Base-by-base conservation (phyloP, 192 early-diverging fungal genomes). In the Diversispora eburnea region DNA sequence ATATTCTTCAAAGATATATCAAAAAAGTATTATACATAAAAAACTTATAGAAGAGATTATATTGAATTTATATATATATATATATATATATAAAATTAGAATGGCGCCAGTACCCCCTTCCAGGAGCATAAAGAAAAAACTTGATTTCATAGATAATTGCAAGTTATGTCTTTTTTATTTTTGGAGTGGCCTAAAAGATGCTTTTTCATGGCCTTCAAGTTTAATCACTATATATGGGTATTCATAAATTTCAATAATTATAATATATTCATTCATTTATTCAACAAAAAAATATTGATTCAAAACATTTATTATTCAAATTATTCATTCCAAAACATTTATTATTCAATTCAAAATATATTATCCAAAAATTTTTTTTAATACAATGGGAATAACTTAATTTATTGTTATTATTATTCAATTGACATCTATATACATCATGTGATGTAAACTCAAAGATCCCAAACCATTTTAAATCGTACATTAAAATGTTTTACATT, bases 191-290 rank as follows among this genome's bases (percentile, higher is more conserved):
- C 22, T 72, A 22, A 61, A 49, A 51, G 84, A 85, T 61, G 82
- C 84, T 10, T 83, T 67, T 47, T 77, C 82, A 8, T 79, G 78
- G 78, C 82, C 84, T 8, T 57, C 81, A 22, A 72, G 79, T 42
- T 65, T 84, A 41, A 75, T 85, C 62, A 76, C 75, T 15, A 82
- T 85, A n/a, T 85, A 85, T 59, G 83, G 81, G 83, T 84, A 77
- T 41, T 33, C 25, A 33, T 33, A 33, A 33, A 33, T 33, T 33
- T 33, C 25, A 33, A 33, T 33, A 54, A 54, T 54, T 9, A 0
- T 9, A 0, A 10, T 17, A 17, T 10, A 54, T 13, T 54, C n/a
- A 54, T 4, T 54, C 9, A 4, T 17, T 54, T 9, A 54, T 54
- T 54, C 4, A 0, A 49, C 0, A 10, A 49, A 10, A 49, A 49